A percentile compares a stretch with the other conserved stretches of the same genome.
Evolutionary conservation across 2,329 filamentous ascomycete species (phyloP).

Genomic region (Hypoxylon sp.): DNA sequence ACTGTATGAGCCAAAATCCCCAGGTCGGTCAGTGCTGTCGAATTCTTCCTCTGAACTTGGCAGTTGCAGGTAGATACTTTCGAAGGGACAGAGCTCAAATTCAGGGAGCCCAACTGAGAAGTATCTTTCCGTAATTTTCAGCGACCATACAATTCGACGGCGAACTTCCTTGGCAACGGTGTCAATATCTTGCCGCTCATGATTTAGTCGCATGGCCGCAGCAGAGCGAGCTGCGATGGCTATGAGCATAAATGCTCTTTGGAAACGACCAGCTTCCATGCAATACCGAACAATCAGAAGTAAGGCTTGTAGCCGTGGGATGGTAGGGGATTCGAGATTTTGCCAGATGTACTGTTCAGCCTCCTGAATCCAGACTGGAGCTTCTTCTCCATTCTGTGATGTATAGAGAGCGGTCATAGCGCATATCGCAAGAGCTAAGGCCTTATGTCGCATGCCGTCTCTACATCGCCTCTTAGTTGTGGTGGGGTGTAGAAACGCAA

Average conservation of each 20-base stretch:
- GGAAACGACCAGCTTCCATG: slow-evolving; percentile 61
- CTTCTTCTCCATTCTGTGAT: slow-evolving; percentile 16
- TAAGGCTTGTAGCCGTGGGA: slow-evolving; percentile 57
- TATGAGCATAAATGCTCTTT: slow-evolving; percentile 62
- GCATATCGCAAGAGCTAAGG: slow-evolving; percentile 45
- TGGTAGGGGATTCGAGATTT: slow-evolving; percentile 45
- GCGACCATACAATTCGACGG: slow-evolving; percentile 61
- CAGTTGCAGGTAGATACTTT: slow-evolving; percentile 59
- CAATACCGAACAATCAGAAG: slow-evolving; percentile 63
- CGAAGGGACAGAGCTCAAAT: slow-evolving; percentile 61
- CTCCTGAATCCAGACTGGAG: slow-evolving; percentile 43
- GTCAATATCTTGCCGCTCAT: slow-evolving; percentile 59
- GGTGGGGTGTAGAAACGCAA: slow-evolving; percentile 48
- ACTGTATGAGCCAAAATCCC: slow-evolving; percentile 40
- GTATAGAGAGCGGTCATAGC: slow-evolving; percentile 44
- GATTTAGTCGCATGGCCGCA: slow-evolving; percentile 60
- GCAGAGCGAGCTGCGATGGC: slow-evolving; percentile 61
- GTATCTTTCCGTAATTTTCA: slow-evolving; percentile 61
- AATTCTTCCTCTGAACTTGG: slow-evolving; percentile 63
- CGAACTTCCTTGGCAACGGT: slow-evolving; percentile 61
- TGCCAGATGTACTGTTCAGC: slow-evolving; percentile 46
- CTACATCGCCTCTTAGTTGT: slow-evolving; percentile 44
- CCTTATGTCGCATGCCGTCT: slow-evolving; percentile 38
- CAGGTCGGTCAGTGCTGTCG: slow-evolving; percentile 9
- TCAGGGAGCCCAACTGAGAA: slow-evolving; percentile 62